These are phyloP conservation scores for Hanseniaspora hatyaiensis DNA, from an alignment of 805 yeast species.

Conservation along the genomic window DNA sequence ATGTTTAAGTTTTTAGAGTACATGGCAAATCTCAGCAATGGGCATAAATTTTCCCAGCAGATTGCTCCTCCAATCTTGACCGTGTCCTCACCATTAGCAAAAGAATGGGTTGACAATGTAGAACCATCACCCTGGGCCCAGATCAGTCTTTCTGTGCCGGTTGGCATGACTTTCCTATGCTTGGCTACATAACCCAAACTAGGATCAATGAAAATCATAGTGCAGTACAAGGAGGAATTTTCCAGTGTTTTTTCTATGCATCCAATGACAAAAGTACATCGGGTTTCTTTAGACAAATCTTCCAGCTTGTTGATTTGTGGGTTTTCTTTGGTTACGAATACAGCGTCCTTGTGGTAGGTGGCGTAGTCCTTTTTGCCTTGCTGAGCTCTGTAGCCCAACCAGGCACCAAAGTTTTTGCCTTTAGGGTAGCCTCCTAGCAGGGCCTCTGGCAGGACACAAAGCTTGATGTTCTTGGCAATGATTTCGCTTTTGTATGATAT, in stretches of 20 bases:
- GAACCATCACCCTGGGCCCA: constrained; percentile 42
- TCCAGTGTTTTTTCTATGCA: constrained; percentile 31
- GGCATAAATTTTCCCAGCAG: constrained; percentile 40
- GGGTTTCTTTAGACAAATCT: constrained; percentile 28
- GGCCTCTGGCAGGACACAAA: constrained; percentile 39
- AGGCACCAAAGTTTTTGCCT: constrained; percentile 35
- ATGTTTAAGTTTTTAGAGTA: constrained; percentile 35
- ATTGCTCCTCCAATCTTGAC: constrained; percentile 37
- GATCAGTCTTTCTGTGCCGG: constrained; percentile 35
- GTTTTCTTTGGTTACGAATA: constrained; percentile 24
- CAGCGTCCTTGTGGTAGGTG: constrained; percentile 29
- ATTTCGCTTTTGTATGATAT: constrained; percentile 32
- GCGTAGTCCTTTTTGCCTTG: constrained; percentile 35
- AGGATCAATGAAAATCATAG: constrained; percentile 33
- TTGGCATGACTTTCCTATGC: constrained; percentile 37
- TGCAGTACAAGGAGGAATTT: constrained; percentile 33
- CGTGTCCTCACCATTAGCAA: constrained; percentile 20
- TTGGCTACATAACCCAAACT: constrained; percentile 23
- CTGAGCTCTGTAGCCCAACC: constrained; percentile 34
- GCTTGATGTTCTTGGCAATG: constrained; percentile 26
- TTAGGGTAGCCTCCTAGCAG: constrained; percentile 39
- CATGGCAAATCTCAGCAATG: constrained; percentile 33
- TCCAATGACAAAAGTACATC: constrained; percentile 32
- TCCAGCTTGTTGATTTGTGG: constrained; percentile 30
- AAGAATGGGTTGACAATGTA: constrained; percentile 32